phyloP scores from a whole-genome alignment of 2,329 filamentous ascomycete genomes.

The Blastomyces percursus region DNA sequence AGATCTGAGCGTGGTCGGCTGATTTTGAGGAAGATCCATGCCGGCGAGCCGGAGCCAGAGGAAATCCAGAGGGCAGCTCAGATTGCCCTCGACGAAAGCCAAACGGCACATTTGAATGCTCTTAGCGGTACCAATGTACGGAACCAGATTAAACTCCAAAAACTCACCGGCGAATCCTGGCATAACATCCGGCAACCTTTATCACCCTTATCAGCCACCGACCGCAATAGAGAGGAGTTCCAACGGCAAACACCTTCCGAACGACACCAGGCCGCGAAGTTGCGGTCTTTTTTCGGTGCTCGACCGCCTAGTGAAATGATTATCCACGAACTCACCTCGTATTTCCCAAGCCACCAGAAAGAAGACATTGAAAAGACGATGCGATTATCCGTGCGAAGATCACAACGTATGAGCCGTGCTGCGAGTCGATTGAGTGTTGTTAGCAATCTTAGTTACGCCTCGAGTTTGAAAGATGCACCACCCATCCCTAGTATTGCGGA shows the following conservation, averaged over 20 bases:
- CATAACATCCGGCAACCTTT: conserved; percentile 76
- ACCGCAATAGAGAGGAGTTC: conserved; percentile 36
- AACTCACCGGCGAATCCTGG: conserved; percentile 79
- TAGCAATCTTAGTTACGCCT: conserved; percentile 86
- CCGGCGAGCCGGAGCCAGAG: conserved; percentile 74
- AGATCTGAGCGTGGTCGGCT: conserved; percentile 80
- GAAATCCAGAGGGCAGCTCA: conserved; percentile 79
- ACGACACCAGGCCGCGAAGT: conserved; percentile 29
- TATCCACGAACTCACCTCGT: conserved; percentile 87
- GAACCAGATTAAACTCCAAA: conserved; percentile 78
- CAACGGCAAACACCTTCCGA: conserved; percentile 28
- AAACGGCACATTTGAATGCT: conserved; percentile 56
- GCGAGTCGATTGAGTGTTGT: conserved; percentile 88
- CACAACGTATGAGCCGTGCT: conserved; percentile 79
- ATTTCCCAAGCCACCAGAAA: conserved; percentile 89
- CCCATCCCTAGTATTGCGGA: conserved; percentile 94
- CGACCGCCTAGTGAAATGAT: conserved; percentile 95
- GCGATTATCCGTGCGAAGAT: conserved; percentile 80
- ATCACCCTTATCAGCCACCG: conserved; percentile 52
- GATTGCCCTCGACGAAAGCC: conserved; percentile 79
- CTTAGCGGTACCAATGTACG: conserved; percentile 55
- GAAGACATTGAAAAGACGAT: conserved; percentile 95
- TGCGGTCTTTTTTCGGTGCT: conserved; percentile 69
- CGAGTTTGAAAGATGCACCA: conserved; percentile 82
- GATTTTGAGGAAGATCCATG: conserved; percentile 84